phyloP scores from a whole-genome alignment of 2,329 filamentous ascomycete genomes.

The Arthroderma sp. region DNA sequence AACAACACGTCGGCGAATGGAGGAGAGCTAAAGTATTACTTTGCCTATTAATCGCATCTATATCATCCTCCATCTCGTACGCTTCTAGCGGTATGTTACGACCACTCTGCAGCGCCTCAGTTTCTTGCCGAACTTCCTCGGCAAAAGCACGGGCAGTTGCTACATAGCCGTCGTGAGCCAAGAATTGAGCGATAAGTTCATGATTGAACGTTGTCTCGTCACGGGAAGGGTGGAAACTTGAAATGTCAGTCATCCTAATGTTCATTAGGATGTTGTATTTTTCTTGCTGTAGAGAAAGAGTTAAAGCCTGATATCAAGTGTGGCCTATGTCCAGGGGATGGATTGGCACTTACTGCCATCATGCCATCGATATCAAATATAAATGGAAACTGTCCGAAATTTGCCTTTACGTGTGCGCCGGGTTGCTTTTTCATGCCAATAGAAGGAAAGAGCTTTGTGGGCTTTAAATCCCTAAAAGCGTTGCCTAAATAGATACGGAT shows the following conservation, averaged over 20 bases:
- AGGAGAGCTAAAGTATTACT: slow-evolving; percentile 41
- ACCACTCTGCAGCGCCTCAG: slow-evolving; percentile 52
- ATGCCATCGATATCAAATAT: slow-evolving; percentile 81
- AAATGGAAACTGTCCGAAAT: slow-evolving; percentile 61
- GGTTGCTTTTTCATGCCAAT: slow-evolving; percentile 53
- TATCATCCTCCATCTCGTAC: slow-evolving; percentile 62
- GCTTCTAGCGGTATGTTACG: slow-evolving; percentile 39
- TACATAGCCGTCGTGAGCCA: slow-evolving; percentile 90
- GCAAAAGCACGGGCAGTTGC: slow-evolving; percentile 85
- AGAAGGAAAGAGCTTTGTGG: slow-evolving; percentile 38
- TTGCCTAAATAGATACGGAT: slow-evolving; percentile 36
- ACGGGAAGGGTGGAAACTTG: slow-evolving; percentile 47
- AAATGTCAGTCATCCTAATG: slow-evolving; percentile 48
- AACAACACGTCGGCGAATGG: neutral
- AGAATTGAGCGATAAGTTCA: slow-evolving; percentile 70
- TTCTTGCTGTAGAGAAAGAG: slow-evolving; percentile 39
- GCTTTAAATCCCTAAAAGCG: slow-evolving; percentile 34
- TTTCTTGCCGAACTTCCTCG: slow-evolving; percentile 63
- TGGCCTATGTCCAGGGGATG: too few relatives aligned
- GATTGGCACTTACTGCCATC: slow-evolving; percentile 49
- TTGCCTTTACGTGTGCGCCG: slow-evolving; percentile 44
- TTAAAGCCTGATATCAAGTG: neutral
- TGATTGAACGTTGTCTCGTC: slow-evolving; percentile 71
- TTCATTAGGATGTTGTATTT: slow-evolving; percentile 45
- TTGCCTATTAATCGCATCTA: slow-evolving; percentile 76